Conservation (phyloP, 306 rosid species). For the Cucurbita pepo region DNA sequence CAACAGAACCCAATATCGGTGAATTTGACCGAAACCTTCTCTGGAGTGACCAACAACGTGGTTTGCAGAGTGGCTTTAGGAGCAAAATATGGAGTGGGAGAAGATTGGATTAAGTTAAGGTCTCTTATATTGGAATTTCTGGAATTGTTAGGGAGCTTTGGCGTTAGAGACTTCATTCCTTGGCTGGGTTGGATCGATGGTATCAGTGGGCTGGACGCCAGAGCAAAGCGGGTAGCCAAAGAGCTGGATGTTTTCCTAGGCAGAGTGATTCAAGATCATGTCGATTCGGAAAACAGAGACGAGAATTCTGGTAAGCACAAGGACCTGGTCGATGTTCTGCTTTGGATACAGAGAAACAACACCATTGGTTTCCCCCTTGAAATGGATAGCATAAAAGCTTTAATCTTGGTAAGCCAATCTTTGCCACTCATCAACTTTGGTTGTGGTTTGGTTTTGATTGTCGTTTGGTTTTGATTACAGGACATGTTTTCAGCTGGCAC, state of each 20-base stretch:
- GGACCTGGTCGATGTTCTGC: constrained; percentile 44
- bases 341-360: constrained; percentile 16
- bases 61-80: constrained; percentile 41
- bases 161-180: constrained; percentile 33
- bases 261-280: constrained; percentile 31
- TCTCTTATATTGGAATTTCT: constrained; percentile 13
- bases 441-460: neutral
- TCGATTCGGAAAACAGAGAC: neutral
- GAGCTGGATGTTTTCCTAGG: constrained; percentile 30
- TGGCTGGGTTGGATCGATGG: constrained; percentile 31
- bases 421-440: neutral
- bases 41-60: constrained; percentile 15
- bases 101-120: constrained; percentile 11
- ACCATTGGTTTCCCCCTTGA: constrained; percentile 25
- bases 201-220: constrained; percentile 20
- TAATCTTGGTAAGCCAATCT: neutral
- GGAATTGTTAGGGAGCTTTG: constrained; percentile 18
- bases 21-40: constrained; percentile 23
- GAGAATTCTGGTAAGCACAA: neutral
- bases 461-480: neutral
- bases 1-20: neutral
- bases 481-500: constrained; percentile 42
- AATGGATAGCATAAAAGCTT: neutral
- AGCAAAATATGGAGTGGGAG: constrained; percentile 21
- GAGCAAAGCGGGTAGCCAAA: constrained; percentile 20